phyloP scores from a whole-genome alignment of 116 monocot genomes.

The Cymodocea nodosa region DNA sequence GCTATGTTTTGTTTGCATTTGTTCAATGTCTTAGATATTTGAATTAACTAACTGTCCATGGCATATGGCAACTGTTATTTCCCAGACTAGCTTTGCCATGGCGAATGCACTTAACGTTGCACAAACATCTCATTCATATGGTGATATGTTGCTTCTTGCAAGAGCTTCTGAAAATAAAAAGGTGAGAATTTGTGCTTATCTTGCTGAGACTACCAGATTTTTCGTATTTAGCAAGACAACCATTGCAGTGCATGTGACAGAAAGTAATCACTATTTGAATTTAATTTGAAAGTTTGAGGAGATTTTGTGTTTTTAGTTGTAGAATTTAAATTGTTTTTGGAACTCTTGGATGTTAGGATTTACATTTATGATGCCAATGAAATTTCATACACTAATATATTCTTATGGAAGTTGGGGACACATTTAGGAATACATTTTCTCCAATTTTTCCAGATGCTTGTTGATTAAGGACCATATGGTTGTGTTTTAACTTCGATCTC shows the following conservation, averaged over 20 bases:
- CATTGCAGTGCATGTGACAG: neutral
- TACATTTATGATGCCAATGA: neutral
- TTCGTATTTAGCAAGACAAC: neutral
- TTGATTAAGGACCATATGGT: neutral
- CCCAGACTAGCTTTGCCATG: conserved; percentile 76
- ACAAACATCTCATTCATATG: conserved; percentile 77
- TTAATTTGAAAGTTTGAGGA: neutral
- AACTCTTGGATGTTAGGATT: neutral
- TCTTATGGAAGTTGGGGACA: too few species aligned
- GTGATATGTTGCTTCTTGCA: conserved; percentile 67
- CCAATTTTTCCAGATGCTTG: neutral
- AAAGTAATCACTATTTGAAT: neutral
- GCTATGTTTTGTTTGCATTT: too few species aligned
- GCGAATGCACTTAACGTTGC: conserved; percentile 70
- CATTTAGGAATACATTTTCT: too few species aligned
- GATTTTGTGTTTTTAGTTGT: neutral
- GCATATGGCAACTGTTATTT: neutral
- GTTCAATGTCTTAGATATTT: too few species aligned
- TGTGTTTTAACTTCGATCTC: neutral
- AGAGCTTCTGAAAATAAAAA: conserved; percentile 52
- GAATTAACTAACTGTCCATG: too few species aligned
- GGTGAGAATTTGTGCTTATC: conserved; percentile 19
- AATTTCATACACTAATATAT: neutral
- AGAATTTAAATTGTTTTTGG: neutral
- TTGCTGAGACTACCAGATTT: neutral